Percentiles rank a stretch among this genome's conserved stretches.
Conservation (phyloP, 1,284 basidiomycete species). For the Sporisorium scitamineum region DNA sequence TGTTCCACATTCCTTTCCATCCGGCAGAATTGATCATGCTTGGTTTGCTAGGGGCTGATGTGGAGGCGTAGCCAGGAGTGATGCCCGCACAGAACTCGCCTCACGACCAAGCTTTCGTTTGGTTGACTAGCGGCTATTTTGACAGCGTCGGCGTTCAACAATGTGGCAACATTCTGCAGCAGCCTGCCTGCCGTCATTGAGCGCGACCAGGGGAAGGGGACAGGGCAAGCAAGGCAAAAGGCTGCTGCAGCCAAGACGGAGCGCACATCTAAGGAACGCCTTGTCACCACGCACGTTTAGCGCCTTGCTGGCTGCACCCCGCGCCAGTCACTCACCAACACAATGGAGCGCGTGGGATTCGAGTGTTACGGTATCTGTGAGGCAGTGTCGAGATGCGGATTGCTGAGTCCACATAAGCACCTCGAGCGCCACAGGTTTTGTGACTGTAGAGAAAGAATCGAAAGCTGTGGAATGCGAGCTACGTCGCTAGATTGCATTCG, state of each 20-base stretch:
- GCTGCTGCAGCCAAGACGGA: not conserved
- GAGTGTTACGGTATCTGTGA: too few species aligned
- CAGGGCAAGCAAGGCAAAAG: too few species aligned
- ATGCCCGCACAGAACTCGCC: too few species aligned
- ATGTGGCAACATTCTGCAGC: not conserved
- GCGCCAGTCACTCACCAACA: not conserved
- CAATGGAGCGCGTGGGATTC: not conserved
- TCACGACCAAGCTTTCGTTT: not conserved
- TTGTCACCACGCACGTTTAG: too few species aligned
- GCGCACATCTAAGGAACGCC: not conserved
- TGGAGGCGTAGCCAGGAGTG: too few species aligned
- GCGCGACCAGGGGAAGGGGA: too few species aligned
- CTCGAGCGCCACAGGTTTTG: not conserved
- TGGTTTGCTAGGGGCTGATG: too few species aligned
- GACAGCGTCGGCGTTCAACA: not conserved
- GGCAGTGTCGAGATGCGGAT: too few species aligned
- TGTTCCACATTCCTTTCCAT: not conserved
- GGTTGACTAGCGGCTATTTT: not conserved
- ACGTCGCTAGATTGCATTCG: constrained; percentile 11
- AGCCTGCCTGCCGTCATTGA: not conserved
- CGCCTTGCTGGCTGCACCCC: too few species aligned
- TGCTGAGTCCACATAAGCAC: too few species aligned
- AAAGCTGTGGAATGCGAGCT: constrained; percentile 33
- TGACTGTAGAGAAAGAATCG: not conserved
- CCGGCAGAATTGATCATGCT: too few species aligned